Conservation (phyloP, 2,329 filamentous ascomycete genomes). For the Aspergillus sp. region DNA sequence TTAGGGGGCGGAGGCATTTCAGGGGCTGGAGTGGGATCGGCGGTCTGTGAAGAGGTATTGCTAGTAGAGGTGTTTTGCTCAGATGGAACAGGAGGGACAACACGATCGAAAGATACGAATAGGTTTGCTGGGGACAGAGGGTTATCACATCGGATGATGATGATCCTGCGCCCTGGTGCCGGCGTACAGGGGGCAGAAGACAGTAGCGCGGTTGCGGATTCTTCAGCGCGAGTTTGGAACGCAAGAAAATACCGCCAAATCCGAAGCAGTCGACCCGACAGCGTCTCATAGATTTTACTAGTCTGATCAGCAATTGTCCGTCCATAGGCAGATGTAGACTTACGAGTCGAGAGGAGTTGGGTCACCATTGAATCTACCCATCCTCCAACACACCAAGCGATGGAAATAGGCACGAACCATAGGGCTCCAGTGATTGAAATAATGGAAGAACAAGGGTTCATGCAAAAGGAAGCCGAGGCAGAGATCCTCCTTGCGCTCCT, state of each 20-base stretch:
- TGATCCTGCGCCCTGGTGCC: slow-evolving; percentile 78
- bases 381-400: slow-evolving; percentile 83
- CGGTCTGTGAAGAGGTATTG: slow-evolving; percentile 1
- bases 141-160: slow-evolving; percentile 83
- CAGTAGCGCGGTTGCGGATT: slow-evolving; percentile 56
- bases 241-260: slow-evolving; percentile 79
- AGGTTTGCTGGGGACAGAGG: slow-evolving; percentile 52
- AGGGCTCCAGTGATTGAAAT: slow-evolving; percentile 93
- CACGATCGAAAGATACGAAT: slow-evolving; percentile 65
- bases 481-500: slow-evolving; percentile 65
- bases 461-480: slow-evolving; percentile 75
- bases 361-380: slow-evolving; percentile 73
- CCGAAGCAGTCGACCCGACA: slow-evolving; percentile 67
- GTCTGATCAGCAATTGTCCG: slow-evolving; percentile 9
- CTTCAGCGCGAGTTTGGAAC: slow-evolving; percentile 67
- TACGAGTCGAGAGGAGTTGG: slow-evolving; percentile 66
- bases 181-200: slow-evolving; percentile 82
- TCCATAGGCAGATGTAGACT: slow-evolving; percentile 36
- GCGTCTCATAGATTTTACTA: slow-evolving; percentile 68
- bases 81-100: slow-evolving; percentile 43
- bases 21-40: slow-evolving; percentile 3
- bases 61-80: slow-evolving; percentile 31
- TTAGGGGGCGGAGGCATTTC: slow-evolving; percentile 28
- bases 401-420: slow-evolving; percentile 95
- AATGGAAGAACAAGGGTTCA: slow-evolving; percentile 71